phyloP scores from a whole-genome alignment of 23 red algal species.

The Cyanidiococcus yangmingshanensis region DNA sequence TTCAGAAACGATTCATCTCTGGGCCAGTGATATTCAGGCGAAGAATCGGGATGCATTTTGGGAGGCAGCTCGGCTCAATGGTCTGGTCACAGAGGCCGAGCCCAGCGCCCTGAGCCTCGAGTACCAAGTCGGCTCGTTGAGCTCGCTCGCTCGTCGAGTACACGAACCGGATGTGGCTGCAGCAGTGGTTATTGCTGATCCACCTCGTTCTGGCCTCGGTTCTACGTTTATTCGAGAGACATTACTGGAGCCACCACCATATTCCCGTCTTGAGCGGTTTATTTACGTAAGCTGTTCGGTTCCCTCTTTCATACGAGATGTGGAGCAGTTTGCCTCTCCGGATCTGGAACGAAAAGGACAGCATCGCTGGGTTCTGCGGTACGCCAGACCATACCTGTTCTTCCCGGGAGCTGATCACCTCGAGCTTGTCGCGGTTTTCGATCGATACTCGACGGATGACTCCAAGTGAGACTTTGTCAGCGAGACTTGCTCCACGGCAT shows the following conservation, averaged over 20 bases:
- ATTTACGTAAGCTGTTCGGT: conserved; percentile 70
- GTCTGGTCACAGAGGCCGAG: neutral
- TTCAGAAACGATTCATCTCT: conserved; percentile 20
- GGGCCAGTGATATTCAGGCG: conserved; percentile 44
- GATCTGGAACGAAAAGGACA: neutral
- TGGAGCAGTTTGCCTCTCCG: conserved; percentile 2
- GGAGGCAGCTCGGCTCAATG: conserved; percentile 20
- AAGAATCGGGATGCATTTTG: conserved; percentile 34
- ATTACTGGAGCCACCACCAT: neutral
- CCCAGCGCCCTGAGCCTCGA: neutral
- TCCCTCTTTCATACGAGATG: conserved; percentile 41
- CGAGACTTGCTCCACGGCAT: too few species aligned
- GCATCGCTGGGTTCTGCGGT: neutral
- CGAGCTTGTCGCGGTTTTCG: conserved; percentile 30
- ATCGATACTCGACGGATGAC: too few species aligned
- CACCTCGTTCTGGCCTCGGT: conserved; percentile 56
- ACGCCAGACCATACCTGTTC: conserved; percentile 20
- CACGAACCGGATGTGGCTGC: neutral
- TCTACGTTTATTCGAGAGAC: conserved; percentile 21
- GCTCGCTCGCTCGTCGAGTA: conserved; percentile 33
- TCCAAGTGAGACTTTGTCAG: too few species aligned
- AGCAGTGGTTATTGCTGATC: conserved; percentile 57
- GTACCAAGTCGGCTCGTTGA: conserved; percentile 39
- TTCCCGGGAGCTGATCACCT: conserved; percentile 32
- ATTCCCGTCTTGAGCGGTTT: conserved; percentile 23